Evolutionary conservation across 2,329 filamentous ascomycete species (phyloP), one percentile per base, ranked within the genome.

Genomic region (Phyllosticta capitalensis): DNA sequence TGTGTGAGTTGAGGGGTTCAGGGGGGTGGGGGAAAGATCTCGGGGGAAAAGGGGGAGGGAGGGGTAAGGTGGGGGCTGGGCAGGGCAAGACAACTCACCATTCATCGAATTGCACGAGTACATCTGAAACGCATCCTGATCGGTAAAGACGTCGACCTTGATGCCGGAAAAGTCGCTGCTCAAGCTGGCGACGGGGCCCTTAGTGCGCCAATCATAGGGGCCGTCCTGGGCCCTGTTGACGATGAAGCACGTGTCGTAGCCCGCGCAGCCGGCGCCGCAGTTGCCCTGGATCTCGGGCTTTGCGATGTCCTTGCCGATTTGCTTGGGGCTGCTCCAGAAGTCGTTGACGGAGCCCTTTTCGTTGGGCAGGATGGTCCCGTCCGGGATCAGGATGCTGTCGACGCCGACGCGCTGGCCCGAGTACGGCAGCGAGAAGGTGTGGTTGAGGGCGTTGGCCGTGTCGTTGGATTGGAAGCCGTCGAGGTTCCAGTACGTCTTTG

Each of bases 41-140:
- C 1, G 6, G 17, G 38, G 3, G 26, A 52, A 17, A 52, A 19
- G 9, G 52, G 54, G 20, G 30, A 1, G 12, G 30, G 30, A 14
- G 1, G 5, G 10, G 1, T 38, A 10, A n/a, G n/a, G n/a, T n/a
- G n/a, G n/a, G n/a, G n/a, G n/a, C n/a, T n/a, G n/a, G n/a, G n/a
- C n/a, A n/a, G 22, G 9, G 10, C n/a, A 50, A 14, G 45, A 26
- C 9, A 22, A 65, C 65, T 22, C 65, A 65, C 89, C 89, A 74
- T 95, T 85, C 75, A 89, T 84, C 21, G 83, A 83, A 66, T 83
- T 84, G 79, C 92, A 96, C 63, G 83, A 85, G 78, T 95, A 96
- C 67, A 96, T 81, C 75, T 96, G 92, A 74, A 95, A 85, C 3
- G 90, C 91, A 10, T 88, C 84, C 76, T 96, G 91, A 75, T 96